A percentile compares a stretch with the other conserved stretches of the same genome.
Conservation (phyloP, 108 stramenopile genomes). For the Chaetoceros tenuissimus region DNA sequence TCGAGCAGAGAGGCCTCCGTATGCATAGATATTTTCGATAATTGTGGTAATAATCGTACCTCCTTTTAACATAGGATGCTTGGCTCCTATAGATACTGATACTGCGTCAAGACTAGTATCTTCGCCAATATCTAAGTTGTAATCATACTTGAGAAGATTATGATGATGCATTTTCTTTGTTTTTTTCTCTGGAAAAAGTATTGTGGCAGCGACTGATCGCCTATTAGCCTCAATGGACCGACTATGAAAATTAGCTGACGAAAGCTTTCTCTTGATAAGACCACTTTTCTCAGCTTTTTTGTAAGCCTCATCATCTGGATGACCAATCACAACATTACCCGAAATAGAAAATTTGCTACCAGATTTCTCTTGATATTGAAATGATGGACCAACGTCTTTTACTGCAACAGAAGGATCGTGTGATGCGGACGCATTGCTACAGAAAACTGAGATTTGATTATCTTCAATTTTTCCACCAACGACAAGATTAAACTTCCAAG, state of each 20-base stretch:
- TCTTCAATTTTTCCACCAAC: constrained; percentile 45
- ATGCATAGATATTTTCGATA: constrained; percentile 74
- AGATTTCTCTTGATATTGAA: not conserved
- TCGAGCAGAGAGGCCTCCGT: constrained; percentile 65
- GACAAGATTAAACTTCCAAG: constrained; percentile 62
- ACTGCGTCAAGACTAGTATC: constrained; percentile 70
- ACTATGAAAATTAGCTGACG: constrained; percentile 28
- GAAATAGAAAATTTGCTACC: constrained; percentile 41
- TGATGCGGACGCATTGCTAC: no score
- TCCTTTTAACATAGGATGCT: constrained; percentile 80
- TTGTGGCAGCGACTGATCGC: constrained; percentile 63
- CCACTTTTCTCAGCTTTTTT: constrained; percentile 9
- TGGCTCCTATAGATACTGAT: constrained; percentile 69
- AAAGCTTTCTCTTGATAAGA: constrained; percentile 3
- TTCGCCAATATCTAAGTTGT: constrained; percentile 67
- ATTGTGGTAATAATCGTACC: constrained; percentile 76
- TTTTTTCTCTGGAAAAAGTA: constrained; percentile 64
- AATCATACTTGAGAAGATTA: constrained; percentile 68
- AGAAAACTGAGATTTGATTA: not conserved
- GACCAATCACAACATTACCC: constrained; percentile 69
- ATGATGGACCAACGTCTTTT: not conserved
- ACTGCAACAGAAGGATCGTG: not conserved
- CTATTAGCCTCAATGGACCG: constrained; percentile 25
- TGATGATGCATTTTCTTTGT: constrained; percentile 18
- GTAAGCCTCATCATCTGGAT: constrained; percentile 20